Evolutionary conservation across 306 rosid species (phyloP), one percentile per base, ranked within the genome.

Genomic region (Carpinus viminea): DNA sequence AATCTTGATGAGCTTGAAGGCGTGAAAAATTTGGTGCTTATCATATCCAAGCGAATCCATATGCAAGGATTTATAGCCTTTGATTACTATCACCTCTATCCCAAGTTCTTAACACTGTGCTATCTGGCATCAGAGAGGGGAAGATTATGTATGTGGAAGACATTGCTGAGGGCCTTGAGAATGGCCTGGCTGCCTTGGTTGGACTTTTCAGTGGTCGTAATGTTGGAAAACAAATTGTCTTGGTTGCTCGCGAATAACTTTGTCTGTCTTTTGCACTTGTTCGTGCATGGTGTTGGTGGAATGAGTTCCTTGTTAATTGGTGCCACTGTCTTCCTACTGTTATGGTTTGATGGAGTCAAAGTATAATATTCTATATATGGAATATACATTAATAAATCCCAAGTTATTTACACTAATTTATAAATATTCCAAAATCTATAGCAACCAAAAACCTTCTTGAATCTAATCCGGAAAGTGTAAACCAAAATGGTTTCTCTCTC

Each of bases 101-200:
- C 71, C 12, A 66, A 66, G 71, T 38, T 66, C 71, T 66, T 66
- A 11, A 66, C 21, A 1, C 21, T 36, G 12, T 66, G 48, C 9
- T 66, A 13, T 50, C 71, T 38, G 38, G 8, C 71, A 66, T 66
- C 26, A 66, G 71, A 38, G 71, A 66, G 7, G 50, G 26, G 50
- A 66, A 66, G 50, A 41, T 66, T 3, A 24, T 66, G 26, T 66
- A 66, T 38, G 50, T 66, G 71, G 50, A 66, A 41, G 50, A 66
- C 71, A 66, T 17, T 38, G 71, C 15, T 36, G 71, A 66, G 38
- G 71, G 71, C 71, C 71, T 66, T 38, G 71, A 66, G 50, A 38
- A 50, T 38, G 50, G 13, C 10, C 50, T 28, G 8, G 28, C 50
- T 7, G 71, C 71, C 20, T 50, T 38, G 50, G 71, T 38, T 8